Evolutionary conservation across 169 alveolate species (phyloP), one percentile per base, ranked within the genome.

Genomic region (Babesia ovis): DNA sequence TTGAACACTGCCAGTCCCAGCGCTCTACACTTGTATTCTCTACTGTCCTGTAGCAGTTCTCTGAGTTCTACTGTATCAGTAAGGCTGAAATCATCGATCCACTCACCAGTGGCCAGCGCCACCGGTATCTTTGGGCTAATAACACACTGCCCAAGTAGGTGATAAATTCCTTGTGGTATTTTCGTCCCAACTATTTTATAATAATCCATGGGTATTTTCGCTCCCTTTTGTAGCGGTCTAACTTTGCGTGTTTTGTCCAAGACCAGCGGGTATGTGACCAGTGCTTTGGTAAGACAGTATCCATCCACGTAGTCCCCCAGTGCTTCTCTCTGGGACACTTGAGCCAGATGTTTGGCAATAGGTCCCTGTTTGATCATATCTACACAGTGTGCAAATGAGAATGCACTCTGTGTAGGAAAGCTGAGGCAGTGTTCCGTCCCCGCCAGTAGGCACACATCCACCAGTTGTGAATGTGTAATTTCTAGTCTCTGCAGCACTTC

Each of bases 341-440:
- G 90, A 66, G 60, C 70, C 18, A 87, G 68, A 50, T 87, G 83
- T 51, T 85, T 83, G 20, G 83, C 67, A 22, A 89, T 51, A 6
- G 93, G 87, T 8, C 84, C 82, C 45, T 84, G 91, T 61, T 81
- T 80, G 22, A 84, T 62, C 64, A 80, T 74, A 31, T 89, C 93
- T 4, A 89, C 79, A 14, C 90, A 60, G 55, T 82, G 70, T 14
- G 81, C 86, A 50, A 89, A 89, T 20, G 90, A 84, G 69, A 89
- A 89, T 18, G 83, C 77, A 43, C 72, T 68, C 69, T 84, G 69
- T 20, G 79, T 61, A 2, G 91, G 91, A 64, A 77, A 84, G 37
- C 91, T 89, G 29, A 89, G 68, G 34, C 91, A 89, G 45, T 89
- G 87, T 58, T 89, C 93, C 9, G 93, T 89, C 22, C 93, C 93